Evolutionary conservation across 2,329 filamentous ascomycete genomes (phyloP), one percentile per base, ranked within the genome.

Genomic region (Tolypocladium inflatum): DNA sequence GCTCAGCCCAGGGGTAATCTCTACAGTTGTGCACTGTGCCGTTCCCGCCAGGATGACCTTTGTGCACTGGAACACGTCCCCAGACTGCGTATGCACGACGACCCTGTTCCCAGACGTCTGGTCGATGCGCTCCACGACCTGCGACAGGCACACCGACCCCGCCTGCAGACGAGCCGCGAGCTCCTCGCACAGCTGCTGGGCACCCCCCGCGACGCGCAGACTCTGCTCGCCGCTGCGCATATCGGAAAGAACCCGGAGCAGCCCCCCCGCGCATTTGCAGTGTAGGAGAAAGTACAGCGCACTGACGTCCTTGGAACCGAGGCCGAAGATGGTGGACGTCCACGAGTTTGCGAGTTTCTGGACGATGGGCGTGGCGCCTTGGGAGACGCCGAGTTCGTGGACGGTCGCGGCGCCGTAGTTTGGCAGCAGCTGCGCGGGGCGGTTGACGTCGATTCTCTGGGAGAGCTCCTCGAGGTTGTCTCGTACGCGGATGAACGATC

Each of bases 321-420:
- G 55, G 39, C 67, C 68, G 37, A 69, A 64, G 54, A 67, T 62
- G 9, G 58, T 58, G 15, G 61, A 62, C 7, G 66, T 63, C 67
- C 67, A 68, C n/a, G 60, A 41, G 26, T 62, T 59, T 17, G 59
- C 65, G 30, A 66, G 23, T 6, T 55, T 57, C 23, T 56, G 54
- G 5, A 66, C 55, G 19, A 45, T 43, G 1, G 54, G 37, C 1
- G 61, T 64, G 35, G 62, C 64, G 21, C 65, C 64, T 15, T 66
- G 63, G 0, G 61, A 63, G 8, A 61, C 57, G 33, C 63, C 60
- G 26, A 66, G 61, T 37, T 65, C 61, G 43, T 56, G 57, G 33
- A 65, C 58, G 3, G 60, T 62, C 61, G 62, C 63, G 37, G 59
- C 55, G 23, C 61, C 62, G 56, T 62, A 65, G 23, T 63, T 62